Evolutionary conservation across 148 eudicot genomes (phyloP).

Genomic region (Camellia japonica): DNA sequence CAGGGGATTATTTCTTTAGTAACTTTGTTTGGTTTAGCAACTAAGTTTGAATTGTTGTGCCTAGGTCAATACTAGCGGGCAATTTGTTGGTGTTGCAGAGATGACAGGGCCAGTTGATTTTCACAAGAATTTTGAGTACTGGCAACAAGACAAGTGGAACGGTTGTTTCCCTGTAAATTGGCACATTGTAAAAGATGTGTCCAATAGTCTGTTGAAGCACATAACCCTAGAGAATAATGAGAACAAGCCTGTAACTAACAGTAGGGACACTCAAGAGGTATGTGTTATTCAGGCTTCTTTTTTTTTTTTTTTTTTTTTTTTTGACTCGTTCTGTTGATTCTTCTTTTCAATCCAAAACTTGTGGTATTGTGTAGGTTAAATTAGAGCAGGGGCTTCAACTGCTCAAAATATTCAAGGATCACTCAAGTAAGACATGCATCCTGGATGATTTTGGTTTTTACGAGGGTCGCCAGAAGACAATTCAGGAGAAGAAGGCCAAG

Average conservation of each 20-base stretch:
- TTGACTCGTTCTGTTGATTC: not conserved
- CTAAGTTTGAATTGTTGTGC: not conserved
- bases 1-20: not conserved
- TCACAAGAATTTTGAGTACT: slow-evolving; percentile 64
- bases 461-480: slow-evolving; percentile 62
- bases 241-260: slow-evolving; percentile 78
- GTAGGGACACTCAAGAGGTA: slow-evolving; percentile 94
- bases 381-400: slow-evolving; percentile 69
- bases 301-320: not conserved
- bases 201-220: slow-evolving; percentile 70
- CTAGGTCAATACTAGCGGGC: slow-evolving; percentile 82
- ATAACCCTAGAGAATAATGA: slow-evolving; percentile 78
- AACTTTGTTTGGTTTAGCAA: not conserved
- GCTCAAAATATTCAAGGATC: slow-evolving; percentile 61
- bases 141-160: slow-evolving; percentile 93
- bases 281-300: not conserved
- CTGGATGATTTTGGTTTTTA: slow-evolving; percentile 77
- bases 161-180: slow-evolving; percentile 82
- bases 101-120: slow-evolving; percentile 79
- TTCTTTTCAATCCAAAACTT: not conserved
- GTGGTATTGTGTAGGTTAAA: slow-evolving; percentile 43
- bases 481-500: slow-evolving; percentile 75
- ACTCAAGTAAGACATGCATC: slow-evolving; percentile 55
- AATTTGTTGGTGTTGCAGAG: slow-evolving; percentile 86
- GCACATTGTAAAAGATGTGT: slow-evolving; percentile 87